phyloP scores from a whole-genome alignment of 2,329 filamentous ascomycete genomes.

The Macroventuria anomochaeta region DNA sequence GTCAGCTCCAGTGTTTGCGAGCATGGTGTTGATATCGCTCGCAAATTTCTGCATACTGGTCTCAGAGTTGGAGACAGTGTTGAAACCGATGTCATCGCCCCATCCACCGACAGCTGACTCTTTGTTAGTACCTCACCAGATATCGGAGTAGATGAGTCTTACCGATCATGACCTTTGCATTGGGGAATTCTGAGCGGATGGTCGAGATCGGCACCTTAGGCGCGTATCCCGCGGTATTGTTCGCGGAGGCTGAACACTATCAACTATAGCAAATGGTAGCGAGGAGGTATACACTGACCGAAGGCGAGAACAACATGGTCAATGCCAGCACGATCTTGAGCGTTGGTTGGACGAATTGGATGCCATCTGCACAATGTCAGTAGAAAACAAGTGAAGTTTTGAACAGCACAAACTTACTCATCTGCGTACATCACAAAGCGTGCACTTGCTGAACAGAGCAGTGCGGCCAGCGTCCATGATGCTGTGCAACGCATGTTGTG shows the following conservation, averaged over 20 bases:
- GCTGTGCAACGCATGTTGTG: slow-evolving; percentile 32
- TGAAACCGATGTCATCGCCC: slow-evolving; percentile 72
- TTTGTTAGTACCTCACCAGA: not conserved
- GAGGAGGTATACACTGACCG: slow-evolving; percentile 3
- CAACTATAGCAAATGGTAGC: not conserved
- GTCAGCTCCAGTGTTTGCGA: slow-evolving; percentile 68
- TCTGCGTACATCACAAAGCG: slow-evolving; percentile 45
- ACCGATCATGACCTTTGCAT: slow-evolving; percentile 67
- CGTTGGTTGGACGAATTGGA: slow-evolving; percentile 35
- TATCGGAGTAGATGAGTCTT: not conserved
- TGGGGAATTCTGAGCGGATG: slow-evolving; percentile 61
- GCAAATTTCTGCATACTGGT: slow-evolving; percentile 65
- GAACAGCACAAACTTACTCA: slow-evolving; percentile 30
- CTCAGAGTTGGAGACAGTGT: slow-evolving; percentile 60
- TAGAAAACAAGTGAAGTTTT: not conserved
- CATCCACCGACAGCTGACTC: slow-evolving; percentile 71
- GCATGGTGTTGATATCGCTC: slow-evolving; percentile 68
- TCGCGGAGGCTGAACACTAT: slow-evolving; percentile 40
- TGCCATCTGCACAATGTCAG: slow-evolving; percentile 39
- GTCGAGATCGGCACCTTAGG: slow-evolving; percentile 62
- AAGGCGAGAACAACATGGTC: slow-evolving; percentile 48
- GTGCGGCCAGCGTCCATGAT: slow-evolving; percentile 21
- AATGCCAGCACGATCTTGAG: slow-evolving; percentile 42
- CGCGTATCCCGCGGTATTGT: slow-evolving; percentile 54
- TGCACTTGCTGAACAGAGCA: slow-evolving; percentile 22